Percentiles rank a stretch among this genome's conserved stretches.
Conservation (phyloP, 768 basidiomycete genomes). For the Tubosaeta brunneosetosa region DNA sequence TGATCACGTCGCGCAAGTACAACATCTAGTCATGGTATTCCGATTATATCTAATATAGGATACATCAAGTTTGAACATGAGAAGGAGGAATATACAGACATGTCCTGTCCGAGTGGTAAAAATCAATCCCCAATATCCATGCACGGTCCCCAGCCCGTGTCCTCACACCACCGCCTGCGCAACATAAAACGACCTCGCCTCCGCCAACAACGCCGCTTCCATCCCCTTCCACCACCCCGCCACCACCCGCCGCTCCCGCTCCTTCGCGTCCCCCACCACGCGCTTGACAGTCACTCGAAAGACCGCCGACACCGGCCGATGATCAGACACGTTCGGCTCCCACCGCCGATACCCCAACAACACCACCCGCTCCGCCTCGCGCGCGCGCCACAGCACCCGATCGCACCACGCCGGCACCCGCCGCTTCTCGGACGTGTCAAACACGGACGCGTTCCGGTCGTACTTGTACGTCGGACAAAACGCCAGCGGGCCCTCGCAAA, state of each 20-base stretch:
- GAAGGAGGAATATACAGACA: neutral
- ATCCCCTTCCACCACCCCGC: conserved; percentile 47
- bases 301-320: conserved; percentile 80
- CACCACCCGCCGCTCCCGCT: conserved; percentile 51
- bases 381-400: conserved; percentile 76
- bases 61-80: neutral
- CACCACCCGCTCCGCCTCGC: conserved; percentile 51
- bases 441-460: conserved; percentile 70
- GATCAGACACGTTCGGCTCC: conserved; percentile 86
- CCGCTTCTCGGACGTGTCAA: conserved; percentile 85
- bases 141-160: neutral
- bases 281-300: conserved; percentile 73
- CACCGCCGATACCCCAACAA: conserved; percentile 74
- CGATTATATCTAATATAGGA: neutral
- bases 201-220: conserved; percentile 28
- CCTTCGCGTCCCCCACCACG: conserved; percentile 56
- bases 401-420: conserved; percentile 97
- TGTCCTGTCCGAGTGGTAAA: neutral
- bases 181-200: conserved; percentile 33
- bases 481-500: conserved; percentile 74
- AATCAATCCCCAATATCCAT: neutral
- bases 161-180: conserved; percentile 27
- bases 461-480: conserved; percentile 97
- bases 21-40: neutral
- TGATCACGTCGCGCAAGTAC: no score